Conservation (phyloP, 345 rosid genomes). For the Gossypium raimondii region DNA sequence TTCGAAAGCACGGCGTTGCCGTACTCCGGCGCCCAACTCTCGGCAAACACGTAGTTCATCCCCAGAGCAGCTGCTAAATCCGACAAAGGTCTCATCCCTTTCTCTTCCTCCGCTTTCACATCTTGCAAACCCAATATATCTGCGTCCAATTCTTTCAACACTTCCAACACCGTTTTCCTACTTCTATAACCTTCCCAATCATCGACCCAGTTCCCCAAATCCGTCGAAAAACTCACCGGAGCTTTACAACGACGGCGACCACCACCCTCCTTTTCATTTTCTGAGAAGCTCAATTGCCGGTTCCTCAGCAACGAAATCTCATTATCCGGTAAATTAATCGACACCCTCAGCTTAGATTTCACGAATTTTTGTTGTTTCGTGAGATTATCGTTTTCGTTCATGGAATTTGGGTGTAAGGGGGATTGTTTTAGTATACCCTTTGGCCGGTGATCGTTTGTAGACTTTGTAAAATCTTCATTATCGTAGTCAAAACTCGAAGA, state of each 20-base stretch:
- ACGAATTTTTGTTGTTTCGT: slow-evolving; percentile 51
- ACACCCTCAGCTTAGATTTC: slow-evolving; percentile 82
- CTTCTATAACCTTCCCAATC: slow-evolving; percentile 26
- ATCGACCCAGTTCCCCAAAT: slow-evolving; percentile 11
- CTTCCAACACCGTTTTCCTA: slow-evolving; percentile 61
- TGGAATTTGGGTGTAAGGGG: slow-evolving; percentile 45
- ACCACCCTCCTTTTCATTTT: slow-evolving; percentile 36
- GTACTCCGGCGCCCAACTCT: slow-evolving; percentile 98
- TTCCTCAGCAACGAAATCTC: slow-evolving; percentile 67
- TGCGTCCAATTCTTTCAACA: slow-evolving; percentile 69
- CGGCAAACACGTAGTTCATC: slow-evolving; percentile 85
- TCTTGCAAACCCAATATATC: slow-evolving; percentile 87
- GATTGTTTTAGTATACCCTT: slow-evolving; percentile 80
- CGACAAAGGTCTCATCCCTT: slow-evolving; percentile 80
- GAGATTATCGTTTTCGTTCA: slow-evolving; percentile 26
- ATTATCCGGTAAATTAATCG: slow-evolving; percentile 88
- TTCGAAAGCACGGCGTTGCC: slow-evolving; percentile 86
- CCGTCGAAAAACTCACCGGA: slow-evolving; percentile 29
- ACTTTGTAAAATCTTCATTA: slow-evolving; percentile 35
- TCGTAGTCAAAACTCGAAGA: slow-evolving; percentile 29
- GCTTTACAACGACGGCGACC: slow-evolving; percentile 28
- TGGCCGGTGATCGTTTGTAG: slow-evolving; percentile 51
- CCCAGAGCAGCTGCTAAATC: slow-evolving; percentile 83
- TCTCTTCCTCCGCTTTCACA: slow-evolving; percentile 92
- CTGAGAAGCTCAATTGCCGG: slow-evolving; percentile 54